These are phyloP conservation scores for Alternaria angustiovoidea DNA, from an alignment of 2,329 filamentous ascomycete genomes.

Conservation along the genomic window DNA sequence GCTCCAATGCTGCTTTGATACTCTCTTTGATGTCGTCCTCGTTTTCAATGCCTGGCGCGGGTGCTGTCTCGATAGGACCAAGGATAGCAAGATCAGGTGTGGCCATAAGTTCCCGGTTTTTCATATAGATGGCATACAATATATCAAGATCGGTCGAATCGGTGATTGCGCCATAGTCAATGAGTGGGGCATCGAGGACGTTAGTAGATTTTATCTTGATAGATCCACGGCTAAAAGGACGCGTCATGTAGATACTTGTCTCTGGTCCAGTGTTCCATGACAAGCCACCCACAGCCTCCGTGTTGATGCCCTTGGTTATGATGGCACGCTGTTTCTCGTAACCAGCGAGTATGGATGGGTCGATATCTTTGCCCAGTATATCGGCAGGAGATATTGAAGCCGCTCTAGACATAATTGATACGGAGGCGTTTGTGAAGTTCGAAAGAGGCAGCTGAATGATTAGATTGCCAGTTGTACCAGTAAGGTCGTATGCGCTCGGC, in stretches of 20 bases:
- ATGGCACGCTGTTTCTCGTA: slow-evolving; percentile 37
- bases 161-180: slow-evolving; percentile 39
- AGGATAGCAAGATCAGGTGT: slow-evolving; percentile 41
- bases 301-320: slow-evolving; percentile 26
- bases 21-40: slow-evolving; percentile 15
- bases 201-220: slow-evolving; percentile 42
- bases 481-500: slow-evolving; percentile 40
- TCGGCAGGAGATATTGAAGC: not conserved
- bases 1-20: slow-evolving; percentile 15
- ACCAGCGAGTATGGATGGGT: slow-evolving; percentile 21
- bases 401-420: slow-evolving; percentile 25
- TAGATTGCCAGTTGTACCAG: slow-evolving; percentile 27
- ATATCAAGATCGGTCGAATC: slow-evolving; percentile 45
- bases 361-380: not conserved
- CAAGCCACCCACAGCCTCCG: slow-evolving; percentile 33
- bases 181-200: slow-evolving; percentile 31
- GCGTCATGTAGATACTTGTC: slow-evolving; percentile 39
- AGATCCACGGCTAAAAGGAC: slow-evolving; percentile 48
- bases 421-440: slow-evolving; percentile 17
- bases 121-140: slow-evolving; percentile 41
- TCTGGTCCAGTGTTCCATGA: slow-evolving; percentile 31
- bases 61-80: slow-evolving; percentile 41
- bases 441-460: slow-evolving; percentile 27
- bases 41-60: slow-evolving; percentile 26
- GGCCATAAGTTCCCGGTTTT: slow-evolving; percentile 44